Evolutionary conservation across 148 eudicot genomes (phyloP), one percentile per base, ranked within the genome.

Genomic region (Amaranthus cruentus): DNA sequence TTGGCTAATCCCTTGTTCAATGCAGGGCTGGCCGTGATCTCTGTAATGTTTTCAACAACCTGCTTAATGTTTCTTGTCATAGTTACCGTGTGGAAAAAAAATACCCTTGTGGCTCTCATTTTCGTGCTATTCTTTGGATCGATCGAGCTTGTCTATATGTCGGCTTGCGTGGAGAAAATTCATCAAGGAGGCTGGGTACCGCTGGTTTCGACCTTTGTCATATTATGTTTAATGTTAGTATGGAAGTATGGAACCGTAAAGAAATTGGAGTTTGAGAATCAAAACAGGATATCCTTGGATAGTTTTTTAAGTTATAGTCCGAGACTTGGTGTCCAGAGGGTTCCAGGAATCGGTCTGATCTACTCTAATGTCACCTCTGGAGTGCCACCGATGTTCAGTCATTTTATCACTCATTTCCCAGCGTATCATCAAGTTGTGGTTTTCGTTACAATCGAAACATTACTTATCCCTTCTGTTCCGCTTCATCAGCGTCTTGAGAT

Each of bases 151-250:
- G 50, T 74, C 2, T 83, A 83, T 51, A 71, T 85, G 55, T 85
- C 88, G 1, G 79, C 88, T 6, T 75, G 83, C 55, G 72, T 85
- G 7, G 53, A 56, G 1, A 78, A 81, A 50, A 67, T 85, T 12
- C 82, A 76, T 65, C 67, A 75, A 77, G 88, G 86, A 70, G 88
- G 84, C 21, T 85, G 88, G 88, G 82, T 85, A 48, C 84, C 88
- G 14, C n/a, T 85, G 60, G 48, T 70, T 58, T 80, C 81, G 43
- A 79, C 87, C 58, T 55, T 85, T 6, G 53, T 80, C 13, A 72
- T 80, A 10, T 60, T 85, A 47, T 68, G 71, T 14, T 56, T 85
- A 64, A 85, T 85, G 87, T 68, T 68, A 50, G 60, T 70, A 48
- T 82, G 88, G 88, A 74, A 78, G 49, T 85, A 85, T 52, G 88